Evolutionary conservation across 768 basidiomycete genomes (phyloP).

Genomic region (Fomitopsis serialis): DNA sequence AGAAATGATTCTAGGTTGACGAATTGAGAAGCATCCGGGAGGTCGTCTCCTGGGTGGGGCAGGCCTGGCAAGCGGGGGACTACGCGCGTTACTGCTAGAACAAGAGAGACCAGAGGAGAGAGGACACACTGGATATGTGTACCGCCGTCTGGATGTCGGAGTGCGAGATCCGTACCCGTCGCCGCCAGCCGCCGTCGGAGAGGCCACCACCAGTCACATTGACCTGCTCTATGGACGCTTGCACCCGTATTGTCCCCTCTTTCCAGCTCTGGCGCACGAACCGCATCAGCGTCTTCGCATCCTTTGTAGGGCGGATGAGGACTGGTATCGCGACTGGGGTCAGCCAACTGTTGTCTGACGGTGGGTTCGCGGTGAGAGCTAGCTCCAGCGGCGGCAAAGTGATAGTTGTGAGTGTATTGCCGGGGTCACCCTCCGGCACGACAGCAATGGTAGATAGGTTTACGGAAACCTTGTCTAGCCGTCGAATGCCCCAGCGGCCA

Average conservation of each 20-base stretch:
- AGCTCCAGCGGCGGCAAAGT: slow-evolving; percentile 45
- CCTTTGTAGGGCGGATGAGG: slow-evolving; percentile 46
- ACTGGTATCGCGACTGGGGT: slow-evolving; percentile 47
- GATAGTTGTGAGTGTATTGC: slow-evolving; percentile 41
- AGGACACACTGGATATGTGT: slow-evolving; percentile 47
- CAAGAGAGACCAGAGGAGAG: neutral
- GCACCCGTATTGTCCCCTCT: slow-evolving; percentile 41
- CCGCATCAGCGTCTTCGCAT: slow-evolving; percentile 39
- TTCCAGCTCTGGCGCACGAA: slow-evolving; percentile 60
- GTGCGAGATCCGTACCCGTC: slow-evolving; percentile 32
- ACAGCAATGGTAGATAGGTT: slow-evolving; percentile 47
- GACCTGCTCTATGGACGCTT: slow-evolving; percentile 37
- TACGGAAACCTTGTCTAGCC: slow-evolving; percentile 52
- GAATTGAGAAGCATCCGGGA: slow-evolving; percentile 54
- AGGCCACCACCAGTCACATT: slow-evolving; percentile 47
- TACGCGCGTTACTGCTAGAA: slow-evolving; percentile 21
- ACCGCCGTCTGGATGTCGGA: slow-evolving; percentile 41
- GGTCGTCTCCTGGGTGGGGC: slow-evolving; percentile 49
- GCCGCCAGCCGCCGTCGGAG: slow-evolving; percentile 43
- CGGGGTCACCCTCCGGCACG: slow-evolving; percentile 35
- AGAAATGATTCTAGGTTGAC: slow-evolving; percentile 56
- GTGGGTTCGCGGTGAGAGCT: slow-evolving; percentile 49
- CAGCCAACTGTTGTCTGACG: slow-evolving; percentile 52
- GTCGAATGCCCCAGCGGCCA: slow-evolving; percentile 61
- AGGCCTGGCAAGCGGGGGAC: slow-evolving; percentile 65